Conservation (phyloP, 148 eudicot species). For the Amaranthus hypochondriacus region DNA sequence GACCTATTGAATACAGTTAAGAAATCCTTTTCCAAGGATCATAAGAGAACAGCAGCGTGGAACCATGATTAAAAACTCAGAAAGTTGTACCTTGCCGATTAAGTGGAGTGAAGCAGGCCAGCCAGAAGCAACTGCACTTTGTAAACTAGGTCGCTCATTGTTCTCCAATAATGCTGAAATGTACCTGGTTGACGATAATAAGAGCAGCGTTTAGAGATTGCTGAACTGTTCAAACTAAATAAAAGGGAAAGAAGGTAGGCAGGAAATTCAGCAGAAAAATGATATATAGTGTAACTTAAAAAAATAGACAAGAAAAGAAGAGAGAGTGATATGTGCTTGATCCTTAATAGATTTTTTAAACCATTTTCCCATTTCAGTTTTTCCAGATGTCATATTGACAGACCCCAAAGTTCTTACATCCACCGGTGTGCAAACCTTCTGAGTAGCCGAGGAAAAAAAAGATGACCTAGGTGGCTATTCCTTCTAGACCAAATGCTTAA, state of each 20-base stretch:
- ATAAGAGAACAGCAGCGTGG: not conserved
- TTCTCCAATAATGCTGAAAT: constrained; percentile 76
- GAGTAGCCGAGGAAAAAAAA: not conserved
- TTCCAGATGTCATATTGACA: not conserved
- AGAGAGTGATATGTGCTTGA: not conserved
- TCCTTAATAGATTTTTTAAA: not conserved
- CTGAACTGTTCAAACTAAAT: not conserved
- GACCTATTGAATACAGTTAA: not conserved
- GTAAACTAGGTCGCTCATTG: constrained; percentile 49
- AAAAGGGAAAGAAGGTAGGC: not conserved
- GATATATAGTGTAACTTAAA: not conserved
- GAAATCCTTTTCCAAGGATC: not conserved
- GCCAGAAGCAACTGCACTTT: constrained; percentile 65
- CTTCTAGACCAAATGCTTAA: not conserved
- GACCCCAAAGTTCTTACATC: not conserved
- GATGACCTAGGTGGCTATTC: not conserved
- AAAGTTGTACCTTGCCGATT: constrained; percentile 77
- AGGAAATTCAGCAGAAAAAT: not conserved
- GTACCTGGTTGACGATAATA: constrained; percentile 49
- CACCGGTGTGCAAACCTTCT: not conserved
- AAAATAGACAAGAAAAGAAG: not conserved
- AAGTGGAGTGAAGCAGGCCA: constrained; percentile 98
- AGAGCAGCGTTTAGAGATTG: not conserved
- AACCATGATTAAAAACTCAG: not conserved
- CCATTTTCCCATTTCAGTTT: not conserved